phyloP scores from a whole-genome alignment of 2,329 filamentous ascomycete species.

The Cordyceps pruinosa region DNA sequence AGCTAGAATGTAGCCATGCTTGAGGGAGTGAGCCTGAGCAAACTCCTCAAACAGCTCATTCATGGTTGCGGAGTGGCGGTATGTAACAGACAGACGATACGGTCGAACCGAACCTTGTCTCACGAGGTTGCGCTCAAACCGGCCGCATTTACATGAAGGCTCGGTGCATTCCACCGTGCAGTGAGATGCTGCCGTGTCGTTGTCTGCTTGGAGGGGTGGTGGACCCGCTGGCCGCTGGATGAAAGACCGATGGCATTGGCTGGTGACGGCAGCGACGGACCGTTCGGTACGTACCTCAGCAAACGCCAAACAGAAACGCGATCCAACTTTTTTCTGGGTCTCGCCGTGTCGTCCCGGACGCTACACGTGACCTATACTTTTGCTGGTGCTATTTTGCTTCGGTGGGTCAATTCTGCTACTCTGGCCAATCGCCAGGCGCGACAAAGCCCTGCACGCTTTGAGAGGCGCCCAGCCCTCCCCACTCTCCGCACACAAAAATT shows the following conservation, averaged over 20 bases:
- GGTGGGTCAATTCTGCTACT: neutral
- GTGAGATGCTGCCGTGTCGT: neutral
- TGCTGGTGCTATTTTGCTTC: conserved; percentile 16
- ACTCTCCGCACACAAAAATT: conserved; percentile 37
- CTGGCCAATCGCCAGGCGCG: conserved; percentile 29
- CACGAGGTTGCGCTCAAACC: neutral
- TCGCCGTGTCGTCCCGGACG: neutral
- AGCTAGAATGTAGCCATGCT: conserved; percentile 67
- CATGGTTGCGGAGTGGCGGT: conserved; percentile 48
- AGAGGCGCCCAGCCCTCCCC: conserved; percentile 30
- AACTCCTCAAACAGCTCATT: conserved; percentile 69
- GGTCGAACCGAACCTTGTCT: neutral
- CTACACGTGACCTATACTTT: conserved; percentile 8
- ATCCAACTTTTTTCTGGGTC: neutral
- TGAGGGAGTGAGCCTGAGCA: conserved; percentile 54
- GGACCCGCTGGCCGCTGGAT: neutral
- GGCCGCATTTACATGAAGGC: neutral
- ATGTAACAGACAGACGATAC: neutral
- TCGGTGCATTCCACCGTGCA: neutral
- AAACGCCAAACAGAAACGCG: neutral
- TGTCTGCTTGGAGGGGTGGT: conserved; percentile 11
- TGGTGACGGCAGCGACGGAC: neutral
- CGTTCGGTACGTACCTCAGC: neutral
- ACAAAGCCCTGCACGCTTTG: conserved; percentile 30
- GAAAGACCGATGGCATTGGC: too few species aligned